These are phyloP conservation scores for Ustilago vetiveriae DNA, from an alignment of 1,284 basidiomycete genomes.

Conservation along the genomic window DNA sequence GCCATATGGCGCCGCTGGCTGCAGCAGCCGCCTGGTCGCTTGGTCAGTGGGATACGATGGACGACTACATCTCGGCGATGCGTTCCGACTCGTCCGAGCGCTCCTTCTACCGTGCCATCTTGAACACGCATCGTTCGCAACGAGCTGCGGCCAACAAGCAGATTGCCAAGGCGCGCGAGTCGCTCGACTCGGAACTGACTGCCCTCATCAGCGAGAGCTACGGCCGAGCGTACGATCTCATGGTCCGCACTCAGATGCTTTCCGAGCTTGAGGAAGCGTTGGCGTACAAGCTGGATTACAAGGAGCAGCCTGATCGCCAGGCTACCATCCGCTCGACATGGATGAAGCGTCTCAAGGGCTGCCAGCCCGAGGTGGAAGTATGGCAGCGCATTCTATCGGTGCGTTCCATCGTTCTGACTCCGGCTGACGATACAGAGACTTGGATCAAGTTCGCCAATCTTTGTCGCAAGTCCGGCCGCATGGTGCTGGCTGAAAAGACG, in stretches of 20 bases:
- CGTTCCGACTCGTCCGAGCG: slow-evolving; percentile 91
- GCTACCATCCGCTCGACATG: slow-evolving; percentile 63
- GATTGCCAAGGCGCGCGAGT: slow-evolving; percentile 92
- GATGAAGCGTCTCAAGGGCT: slow-evolving; percentile 81
- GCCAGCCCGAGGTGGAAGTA: slow-evolving; percentile 97
- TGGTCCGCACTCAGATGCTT: slow-evolving; percentile 98
- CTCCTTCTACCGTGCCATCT: slow-evolving; percentile 94
- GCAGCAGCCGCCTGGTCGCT: slow-evolving; percentile 97
- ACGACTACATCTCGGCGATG: slow-evolving; percentile 95
- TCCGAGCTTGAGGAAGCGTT: slow-evolving; percentile 99
- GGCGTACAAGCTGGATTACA: slow-evolving; percentile 77
- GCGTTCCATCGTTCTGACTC: slow-evolving; percentile 89
- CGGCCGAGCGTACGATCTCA: slow-evolving; percentile 89
- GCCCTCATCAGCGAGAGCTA: slow-evolving; percentile 95
- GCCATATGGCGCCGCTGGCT: slow-evolving; percentile 93
- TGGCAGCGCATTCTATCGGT: slow-evolving; percentile 99
- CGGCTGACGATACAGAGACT: slow-evolving; percentile 93
- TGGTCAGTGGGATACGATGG: slow-evolving; percentile 98
- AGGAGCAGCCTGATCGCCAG: slow-evolving; percentile 82
- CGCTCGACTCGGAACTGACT: slow-evolving; percentile 89
- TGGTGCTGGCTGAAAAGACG: slow-evolving; percentile 94
- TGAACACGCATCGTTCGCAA: slow-evolving; percentile 95
- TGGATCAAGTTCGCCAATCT: slow-evolving; percentile 95
- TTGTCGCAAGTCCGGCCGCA: slow-evolving; percentile 83
- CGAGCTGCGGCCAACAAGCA: slow-evolving; percentile 89